Evolutionary conservation across 768 basidiomycete genomes (phyloP), one percentile per base, ranked within the genome.

Genomic region (Saitozyma podzolica): DNA sequence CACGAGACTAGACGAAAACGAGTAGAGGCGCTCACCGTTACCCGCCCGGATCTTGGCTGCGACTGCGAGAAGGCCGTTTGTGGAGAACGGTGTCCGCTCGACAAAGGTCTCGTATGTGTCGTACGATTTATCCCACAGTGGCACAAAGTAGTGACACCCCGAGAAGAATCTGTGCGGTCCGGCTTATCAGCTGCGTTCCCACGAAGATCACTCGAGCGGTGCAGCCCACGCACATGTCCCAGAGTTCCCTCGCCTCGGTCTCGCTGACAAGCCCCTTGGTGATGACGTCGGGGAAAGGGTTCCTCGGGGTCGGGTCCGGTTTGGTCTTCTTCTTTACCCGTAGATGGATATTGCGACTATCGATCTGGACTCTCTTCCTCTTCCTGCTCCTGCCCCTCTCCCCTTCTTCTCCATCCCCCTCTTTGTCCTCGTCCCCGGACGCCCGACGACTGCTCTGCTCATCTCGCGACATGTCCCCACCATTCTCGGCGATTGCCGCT

Each of bases 91-190:
- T 6, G 90, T 90, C 69, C 94, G 88, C 79, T 92, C 91, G 83
- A 88, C 89, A 70, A 94, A 84, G 68, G 87, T 87, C 78, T 95
- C 93, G 82, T 90, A 94, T 14, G 91, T 91, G 83, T 97, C 94
- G 81, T 92, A 95, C 62, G 83, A 82, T 40, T 91, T 89, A 81
- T 96, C 92, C 83, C 94, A 96, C 65, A 96, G 84, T 52, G 94
- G 93, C 68, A 96, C 92, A 83, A 96, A 97, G 77, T 93, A 85
- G 82, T 96, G 90, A 81, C 92, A 96, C 54, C 93, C 93, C 61
- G 90, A 88, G 83, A 95, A 95, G 84, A 95, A 97, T 75, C 91
- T 92, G 83, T 64, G 69, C 29, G 45, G 73, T 74, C 71, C 66
- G 48, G 16, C 43, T n/a, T 42, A 17, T 47, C 45, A 47, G 45